These are phyloP conservation scores for Gloeopeniophorella convolvens DNA, from an alignment of 768 basidiomycete species.

Conservation along the genomic window DNA sequence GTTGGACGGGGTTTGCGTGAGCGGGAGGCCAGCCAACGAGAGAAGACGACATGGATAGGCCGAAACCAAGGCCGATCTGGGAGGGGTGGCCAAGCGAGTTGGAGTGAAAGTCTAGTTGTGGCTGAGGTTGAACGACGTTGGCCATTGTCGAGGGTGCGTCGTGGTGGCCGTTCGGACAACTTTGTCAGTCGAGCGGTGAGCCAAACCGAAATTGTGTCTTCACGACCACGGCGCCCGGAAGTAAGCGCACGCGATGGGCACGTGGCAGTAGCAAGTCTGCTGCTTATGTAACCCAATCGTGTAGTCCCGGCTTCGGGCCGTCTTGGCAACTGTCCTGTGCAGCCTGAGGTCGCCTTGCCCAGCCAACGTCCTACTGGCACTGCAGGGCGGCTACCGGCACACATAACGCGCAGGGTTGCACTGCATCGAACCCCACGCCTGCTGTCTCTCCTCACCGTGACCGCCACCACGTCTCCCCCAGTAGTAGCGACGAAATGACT, in stretches of 20 bases:
- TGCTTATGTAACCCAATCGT: too few species aligned
- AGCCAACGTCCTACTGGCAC: too few species aligned
- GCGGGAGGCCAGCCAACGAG: slow-evolving; percentile 42
- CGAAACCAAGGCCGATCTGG: slow-evolving; percentile 70
- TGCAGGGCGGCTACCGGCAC: too few species aligned
- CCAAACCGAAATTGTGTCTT: too few species aligned
- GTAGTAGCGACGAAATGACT: slow-evolving; percentile 38
- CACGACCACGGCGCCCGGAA: too few species aligned
- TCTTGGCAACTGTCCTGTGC: too few species aligned
- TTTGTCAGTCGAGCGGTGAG: slow-evolving; percentile 6
- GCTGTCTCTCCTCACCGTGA: slow-evolving; percentile 5
- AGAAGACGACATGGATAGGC: slow-evolving; percentile 41
- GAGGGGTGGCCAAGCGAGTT: slow-evolving; percentile 54
- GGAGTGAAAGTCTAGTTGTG: slow-evolving; percentile 58
- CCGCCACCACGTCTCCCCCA: slow-evolving; percentile 19
- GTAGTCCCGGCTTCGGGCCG: too few species aligned
- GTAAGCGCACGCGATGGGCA: slow-evolving; percentile 2
- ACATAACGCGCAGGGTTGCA: too few species aligned
- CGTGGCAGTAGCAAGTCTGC: background rate
- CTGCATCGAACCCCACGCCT: background rate
- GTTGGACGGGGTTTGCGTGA: slow-evolving; percentile 45
- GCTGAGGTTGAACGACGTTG: slow-evolving; percentile 49
- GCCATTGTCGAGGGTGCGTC: slow-evolving; percentile 46
- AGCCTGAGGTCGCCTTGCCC: too few species aligned
- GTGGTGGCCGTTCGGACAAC: slow-evolving; percentile 10